Percentiles rank a stretch among this genome's conserved stretches.
phyloP scores from a whole-genome alignment of 2,329 filamentous ascomycete genomes.

The Penicillium sp. region DNA sequence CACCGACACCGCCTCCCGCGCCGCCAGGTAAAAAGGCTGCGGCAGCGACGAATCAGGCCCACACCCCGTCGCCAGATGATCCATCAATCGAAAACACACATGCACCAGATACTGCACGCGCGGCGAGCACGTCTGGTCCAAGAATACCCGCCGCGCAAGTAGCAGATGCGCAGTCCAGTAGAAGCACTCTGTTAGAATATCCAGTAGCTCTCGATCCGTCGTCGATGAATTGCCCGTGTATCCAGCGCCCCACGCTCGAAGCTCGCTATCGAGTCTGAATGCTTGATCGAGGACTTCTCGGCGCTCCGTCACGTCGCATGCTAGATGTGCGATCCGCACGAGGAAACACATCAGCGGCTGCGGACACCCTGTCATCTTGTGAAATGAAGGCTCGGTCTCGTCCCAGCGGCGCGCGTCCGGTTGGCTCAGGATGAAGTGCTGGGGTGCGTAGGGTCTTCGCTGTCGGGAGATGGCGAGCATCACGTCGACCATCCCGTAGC shows the following conservation, averaged over 20 bases:
- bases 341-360: slow-evolving; percentile 27
- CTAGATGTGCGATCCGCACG: slow-evolving; percentile 21
- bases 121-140: slow-evolving; percentile 19
- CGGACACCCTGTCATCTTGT: slow-evolving; percentile 28
- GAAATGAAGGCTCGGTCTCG: slow-evolving; percentile 23
- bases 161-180: slow-evolving; percentile 27
- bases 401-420: slow-evolving; percentile 22
- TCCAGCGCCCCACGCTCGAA: slow-evolving; percentile 19
- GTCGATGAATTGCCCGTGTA: slow-evolving; percentile 6
- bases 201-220: slow-evolving; percentile 13
- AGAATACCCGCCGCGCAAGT: slow-evolving; percentile 25
- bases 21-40: slow-evolving; percentile 25
- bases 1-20: slow-evolving; percentile 19
- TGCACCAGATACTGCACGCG: slow-evolving; percentile 25
- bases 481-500: slow-evolving; percentile 27
- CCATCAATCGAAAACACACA: slow-evolving; percentile 24
- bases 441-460: slow-evolving; percentile 20
- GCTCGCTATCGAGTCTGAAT: slow-evolving; percentile 21
- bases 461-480: slow-evolving; percentile 28
- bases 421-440: slow-evolving; percentile 18
- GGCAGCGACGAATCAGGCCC: slow-evolving; percentile 26
- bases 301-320: slow-evolving; percentile 20
- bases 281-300: slow-evolving; percentile 14
- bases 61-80: slow-evolving; percentile 23
- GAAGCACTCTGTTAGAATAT: slow-evolving; percentile 28